These are phyloP conservation scores for Oldenlandia corymbosa DNA, from an alignment of 257 asterid species.

Conservation along the genomic window DNA sequence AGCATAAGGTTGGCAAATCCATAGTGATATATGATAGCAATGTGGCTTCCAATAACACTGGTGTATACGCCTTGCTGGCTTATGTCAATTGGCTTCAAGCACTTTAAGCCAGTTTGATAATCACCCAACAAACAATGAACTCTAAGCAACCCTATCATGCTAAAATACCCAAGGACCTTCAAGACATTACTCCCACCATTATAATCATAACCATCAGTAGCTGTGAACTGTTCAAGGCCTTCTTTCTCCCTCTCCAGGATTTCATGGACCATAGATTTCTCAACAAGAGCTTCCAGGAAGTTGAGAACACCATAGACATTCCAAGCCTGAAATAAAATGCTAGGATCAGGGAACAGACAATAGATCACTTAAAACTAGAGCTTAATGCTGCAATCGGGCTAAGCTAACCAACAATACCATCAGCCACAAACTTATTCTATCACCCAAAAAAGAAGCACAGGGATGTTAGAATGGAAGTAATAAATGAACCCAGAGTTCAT, in stretches of 20 bases:
- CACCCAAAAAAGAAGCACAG: background rate
- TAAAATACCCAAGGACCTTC: slow-evolving; percentile 92
- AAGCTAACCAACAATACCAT: too few species aligned
- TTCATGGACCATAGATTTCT: slow-evolving; percentile 77
- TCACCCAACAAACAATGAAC: slow-evolving; percentile 98
- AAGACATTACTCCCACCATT: slow-evolving; percentile 94
- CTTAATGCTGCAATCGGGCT: too few species aligned
- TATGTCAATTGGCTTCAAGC: slow-evolving; percentile 80
- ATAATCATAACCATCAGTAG: slow-evolving; percentile 93
- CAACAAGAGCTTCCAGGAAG: slow-evolving; percentile 88
- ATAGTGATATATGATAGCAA: slow-evolving; percentile 79
- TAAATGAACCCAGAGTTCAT: background rate
- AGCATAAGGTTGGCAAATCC: slow-evolving; percentile 98
- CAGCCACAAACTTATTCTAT: background rate
- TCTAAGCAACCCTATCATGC: slow-evolving; percentile 97
- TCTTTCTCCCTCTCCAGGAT: slow-evolving; percentile 86
- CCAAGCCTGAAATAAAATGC: slow-evolving; percentile 61
- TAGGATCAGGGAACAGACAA: background rate
- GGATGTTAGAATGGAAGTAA: background rate
- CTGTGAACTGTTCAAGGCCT: slow-evolving; percentile 87
- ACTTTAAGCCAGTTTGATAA: slow-evolving; percentile 90
- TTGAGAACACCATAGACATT: slow-evolving; percentile 94
- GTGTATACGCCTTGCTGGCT: slow-evolving; percentile 88
- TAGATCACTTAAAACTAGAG: too few species aligned
- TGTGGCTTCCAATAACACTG: slow-evolving; percentile 90